phyloP scores from a whole-genome alignment of 192 early-diverging fungal genomes.

The Glomus cerebriforme region DNA sequence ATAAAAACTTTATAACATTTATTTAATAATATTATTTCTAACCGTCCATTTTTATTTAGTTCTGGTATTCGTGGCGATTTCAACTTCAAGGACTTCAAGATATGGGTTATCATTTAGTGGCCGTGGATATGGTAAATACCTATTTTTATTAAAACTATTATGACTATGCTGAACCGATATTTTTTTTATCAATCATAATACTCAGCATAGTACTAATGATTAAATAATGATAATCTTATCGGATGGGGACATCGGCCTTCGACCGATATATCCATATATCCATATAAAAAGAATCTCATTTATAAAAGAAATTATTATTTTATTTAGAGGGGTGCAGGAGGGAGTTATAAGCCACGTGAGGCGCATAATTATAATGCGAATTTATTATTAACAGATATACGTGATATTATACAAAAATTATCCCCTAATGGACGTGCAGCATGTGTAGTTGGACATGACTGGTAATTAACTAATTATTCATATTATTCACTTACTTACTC shows the following conservation, averaged over 20 bases:
- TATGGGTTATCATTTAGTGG: conserved; percentile 28
- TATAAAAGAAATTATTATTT: neutral
- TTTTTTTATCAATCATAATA: neutral
- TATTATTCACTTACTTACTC: too few species aligned
- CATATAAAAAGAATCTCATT: too few species aligned
- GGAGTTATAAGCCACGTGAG: neutral
- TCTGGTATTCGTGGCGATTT: conserved; percentile 33
- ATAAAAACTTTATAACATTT: neutral
- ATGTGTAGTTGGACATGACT: conserved; percentile 2
- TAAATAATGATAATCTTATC: too few species aligned
- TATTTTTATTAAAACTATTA: neutral
- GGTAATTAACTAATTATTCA: neutral
- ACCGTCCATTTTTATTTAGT: neutral
- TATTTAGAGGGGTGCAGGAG: neutral
- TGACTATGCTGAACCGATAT: neutral
- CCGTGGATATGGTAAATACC: conserved; percentile 33
- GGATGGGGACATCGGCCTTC: too few species aligned
- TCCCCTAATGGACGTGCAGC: neutral
- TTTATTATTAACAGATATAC: conserved; percentile 1
- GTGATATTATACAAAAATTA: conserved; percentile 6
- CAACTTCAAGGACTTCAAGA: conserved; percentile 29
- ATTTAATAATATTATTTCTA: neutral
- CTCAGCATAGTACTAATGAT: too few species aligned
- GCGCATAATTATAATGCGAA: neutral
- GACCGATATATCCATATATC: too few species aligned